A percentile compares a stretch with the other conserved stretches of the same genome.
Conservation (phyloP, 768 basidiomycete species). For the Rhizopogon vesiculosus region DNA sequence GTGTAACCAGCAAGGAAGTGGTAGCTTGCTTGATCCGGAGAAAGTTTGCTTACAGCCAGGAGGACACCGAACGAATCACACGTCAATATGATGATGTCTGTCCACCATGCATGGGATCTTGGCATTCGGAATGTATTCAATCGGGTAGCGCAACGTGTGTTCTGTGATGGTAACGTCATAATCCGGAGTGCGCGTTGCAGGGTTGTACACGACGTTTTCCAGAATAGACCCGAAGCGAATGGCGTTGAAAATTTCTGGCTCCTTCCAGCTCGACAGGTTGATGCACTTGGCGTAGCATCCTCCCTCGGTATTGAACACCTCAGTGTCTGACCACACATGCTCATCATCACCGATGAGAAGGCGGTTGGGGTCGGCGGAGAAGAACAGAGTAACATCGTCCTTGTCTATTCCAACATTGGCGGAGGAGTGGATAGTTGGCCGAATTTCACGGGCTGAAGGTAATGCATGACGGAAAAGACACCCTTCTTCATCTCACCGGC, state of each 20-base stretch:
- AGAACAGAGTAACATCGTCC: conserved; percentile 96
- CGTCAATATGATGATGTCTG: conserved; percentile 91
- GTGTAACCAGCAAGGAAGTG: conserved; percentile 98
- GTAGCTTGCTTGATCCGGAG: conserved; percentile 94
- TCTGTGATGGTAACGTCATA: conserved; percentile 98
- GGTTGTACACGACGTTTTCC: conserved; percentile 98
- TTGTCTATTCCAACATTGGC: conserved; percentile 91
- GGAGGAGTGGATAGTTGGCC: conserved; percentile 96
- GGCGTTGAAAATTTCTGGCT: conserved; percentile 95
- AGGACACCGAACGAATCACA: conserved; percentile 99
- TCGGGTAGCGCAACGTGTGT: conserved; percentile 99
- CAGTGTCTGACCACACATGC: conserved; percentile 99
- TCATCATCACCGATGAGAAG: conserved; percentile 98
- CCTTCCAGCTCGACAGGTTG: conserved; percentile 95
- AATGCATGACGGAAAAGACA: conserved; percentile 99
- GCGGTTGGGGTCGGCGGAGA: conserved; percentile 93
- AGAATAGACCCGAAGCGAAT: conserved; percentile 95
- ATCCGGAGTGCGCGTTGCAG: conserved; percentile 74
- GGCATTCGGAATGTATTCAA: conserved; percentile 95
- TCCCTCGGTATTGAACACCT: conserved; percentile 99
- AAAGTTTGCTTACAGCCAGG: conserved; percentile 90
- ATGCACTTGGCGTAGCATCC: conserved; percentile 99
- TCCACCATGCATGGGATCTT: conserved; percentile 88
- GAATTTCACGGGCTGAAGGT: conserved; percentile 97
- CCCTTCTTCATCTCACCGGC: conserved; percentile 98